Evolutionary conservation across 139 green algal species (phyloP).

Genomic region (Auxenochlorella protothecoides): DNA sequence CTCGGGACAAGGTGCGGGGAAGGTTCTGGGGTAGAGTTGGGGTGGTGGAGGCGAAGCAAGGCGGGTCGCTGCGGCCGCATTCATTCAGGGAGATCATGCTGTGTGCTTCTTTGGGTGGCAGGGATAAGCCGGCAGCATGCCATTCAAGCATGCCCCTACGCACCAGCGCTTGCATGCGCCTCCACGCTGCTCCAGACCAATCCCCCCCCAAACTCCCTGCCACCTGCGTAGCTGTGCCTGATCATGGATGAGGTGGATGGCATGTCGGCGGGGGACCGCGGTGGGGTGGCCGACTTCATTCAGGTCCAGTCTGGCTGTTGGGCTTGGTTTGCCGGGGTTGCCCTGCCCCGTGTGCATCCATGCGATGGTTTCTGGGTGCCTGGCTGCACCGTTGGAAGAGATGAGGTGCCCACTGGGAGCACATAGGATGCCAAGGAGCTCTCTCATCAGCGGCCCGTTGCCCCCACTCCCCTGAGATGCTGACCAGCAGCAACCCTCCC

Average conservation of each 20-base stretch:
- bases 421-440: too few relatives aligned
- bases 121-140: background rate
- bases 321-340: too few relatives aligned
- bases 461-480: too few relatives aligned
- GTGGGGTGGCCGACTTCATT: conserved; percentile 89
- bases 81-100: too few relatives aligned
- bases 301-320: conserved; percentile 4
- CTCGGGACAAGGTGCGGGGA: conserved; percentile 25
- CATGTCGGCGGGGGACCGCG: conserved; percentile 87
- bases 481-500: too few relatives aligned
- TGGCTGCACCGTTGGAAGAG: too few relatives aligned
- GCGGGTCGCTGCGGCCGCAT: too few relatives aligned
- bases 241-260: conserved; percentile 99
- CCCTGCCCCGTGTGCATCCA: too few relatives aligned
- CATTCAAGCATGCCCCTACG: background rate
- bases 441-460: too few relatives aligned
- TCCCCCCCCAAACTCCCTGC: background rate
- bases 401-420: too few relatives aligned
- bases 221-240: conserved; percentile 45
- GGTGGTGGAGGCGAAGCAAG: background rate
- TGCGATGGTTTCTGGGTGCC: too few relatives aligned
- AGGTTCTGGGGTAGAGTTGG: background rate
- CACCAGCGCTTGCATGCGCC: background rate
- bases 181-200: too few relatives aligned
- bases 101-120: background rate